Conservation (phyloP, 345 rosid species). For the Nephelium lappaceum region DNA sequence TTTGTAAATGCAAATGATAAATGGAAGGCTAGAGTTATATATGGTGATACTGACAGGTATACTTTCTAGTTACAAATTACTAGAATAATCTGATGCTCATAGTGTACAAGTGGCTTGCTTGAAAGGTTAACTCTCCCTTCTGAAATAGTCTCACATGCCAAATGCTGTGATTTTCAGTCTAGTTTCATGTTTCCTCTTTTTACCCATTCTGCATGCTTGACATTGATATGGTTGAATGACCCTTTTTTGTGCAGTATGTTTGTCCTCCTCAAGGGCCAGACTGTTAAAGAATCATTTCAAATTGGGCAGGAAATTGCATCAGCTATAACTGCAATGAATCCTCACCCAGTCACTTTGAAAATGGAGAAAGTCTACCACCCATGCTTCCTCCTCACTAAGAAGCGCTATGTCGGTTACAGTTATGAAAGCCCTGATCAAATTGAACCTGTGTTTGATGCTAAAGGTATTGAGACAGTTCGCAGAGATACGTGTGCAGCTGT, state of each 20-base stretch:
- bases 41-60: slow-evolving; percentile 99
- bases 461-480: slow-evolving; percentile 97
- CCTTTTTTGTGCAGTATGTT: slow-evolving; percentile 71
- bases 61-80: background rate
- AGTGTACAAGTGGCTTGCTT: background rate
- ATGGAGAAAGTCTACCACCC: slow-evolving; percentile 97
- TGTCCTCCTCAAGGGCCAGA: slow-evolving; percentile 84
- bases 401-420: slow-evolving; percentile 95
- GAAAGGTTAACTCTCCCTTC: slow-evolving; percentile 2
- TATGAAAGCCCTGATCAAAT: slow-evolving; percentile 77
- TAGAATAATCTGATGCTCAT: background rate
- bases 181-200: background rate
- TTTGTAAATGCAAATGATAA: slow-evolving; percentile 69
- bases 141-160: background rate
- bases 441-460: slow-evolving; percentile 87
- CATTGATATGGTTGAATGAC: background rate
- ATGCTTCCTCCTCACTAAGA: slow-evolving; percentile 94
- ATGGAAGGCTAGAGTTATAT: slow-evolving; percentile 86
- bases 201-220: slow-evolving; percentile 3
- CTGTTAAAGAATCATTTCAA: slow-evolving; percentile 64
- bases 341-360: slow-evolving; percentile 86
- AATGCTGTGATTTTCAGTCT: background rate
- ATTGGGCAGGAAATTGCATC: slow-evolving; percentile 86
- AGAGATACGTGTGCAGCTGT: slow-evolving; percentile 92
- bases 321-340: slow-evolving; percentile 85